Evolutionary conservation across 306 rosid genomes (phyloP).

Genomic region (Chamaecrista fasciculata): DNA sequence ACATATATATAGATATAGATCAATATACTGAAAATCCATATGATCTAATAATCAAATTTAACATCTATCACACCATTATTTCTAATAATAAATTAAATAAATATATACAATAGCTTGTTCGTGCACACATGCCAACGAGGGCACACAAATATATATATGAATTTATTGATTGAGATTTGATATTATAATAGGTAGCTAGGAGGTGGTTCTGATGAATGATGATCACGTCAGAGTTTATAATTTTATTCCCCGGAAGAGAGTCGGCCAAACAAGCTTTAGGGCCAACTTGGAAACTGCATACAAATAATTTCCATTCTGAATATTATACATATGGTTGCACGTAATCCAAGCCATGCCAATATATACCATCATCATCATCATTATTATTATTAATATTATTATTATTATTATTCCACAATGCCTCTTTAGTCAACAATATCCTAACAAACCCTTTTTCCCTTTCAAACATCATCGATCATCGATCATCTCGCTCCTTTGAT

Average conservation of each 20-base stretch:
- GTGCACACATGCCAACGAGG: slow-evolving; percentile 41
- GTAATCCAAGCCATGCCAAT: slow-evolving; percentile 57
- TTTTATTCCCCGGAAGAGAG: slow-evolving; percentile 48
- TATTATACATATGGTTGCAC: slow-evolving; percentile 33
- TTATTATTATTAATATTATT: too few relatives aligned
- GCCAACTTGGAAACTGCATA: slow-evolving; percentile 47
- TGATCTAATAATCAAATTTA: too few relatives aligned
- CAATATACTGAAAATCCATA: too few relatives aligned
- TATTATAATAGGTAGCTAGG: too few relatives aligned
- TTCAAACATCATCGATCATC: slow-evolving; percentile 41
- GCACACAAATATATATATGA: slow-evolving; percentile 23
- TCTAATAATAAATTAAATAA: too few relatives aligned
- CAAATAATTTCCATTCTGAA: slow-evolving; percentile 32
- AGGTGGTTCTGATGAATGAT: too few relatives aligned
- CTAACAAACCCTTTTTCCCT: slow-evolving; percentile 46
- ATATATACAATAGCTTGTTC: too few relatives aligned
- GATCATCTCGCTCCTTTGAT: too few relatives aligned
- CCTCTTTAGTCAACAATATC: slow-evolving; percentile 73
- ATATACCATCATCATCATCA: too few relatives aligned
- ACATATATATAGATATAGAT: too few relatives aligned
- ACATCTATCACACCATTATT: too few relatives aligned
- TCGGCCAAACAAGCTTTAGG: slow-evolving; percentile 75
- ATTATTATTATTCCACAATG: slow-evolving; percentile 47
- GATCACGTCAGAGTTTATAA: slow-evolving; percentile 55
- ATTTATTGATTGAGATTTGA: too few relatives aligned